Percentiles rank a stretch among this genome's conserved stretches.
Conservation (phyloP, 164 flowering plant genomes). For the Aristolochia contorta region DNA sequence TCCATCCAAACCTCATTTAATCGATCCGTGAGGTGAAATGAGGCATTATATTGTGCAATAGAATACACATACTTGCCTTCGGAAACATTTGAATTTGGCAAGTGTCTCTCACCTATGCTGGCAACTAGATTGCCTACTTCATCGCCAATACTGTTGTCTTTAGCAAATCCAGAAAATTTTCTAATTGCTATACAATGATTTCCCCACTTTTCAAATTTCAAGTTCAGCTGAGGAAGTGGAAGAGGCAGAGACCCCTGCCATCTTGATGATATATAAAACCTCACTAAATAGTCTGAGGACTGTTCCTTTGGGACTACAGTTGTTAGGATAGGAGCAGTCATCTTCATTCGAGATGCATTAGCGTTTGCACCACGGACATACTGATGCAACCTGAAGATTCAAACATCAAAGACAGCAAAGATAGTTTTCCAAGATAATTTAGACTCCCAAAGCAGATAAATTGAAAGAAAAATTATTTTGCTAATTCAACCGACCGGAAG, state of each 20-base stretch:
- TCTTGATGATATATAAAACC: constrained; percentile 49
- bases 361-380: no score
- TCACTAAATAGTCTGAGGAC: constrained; percentile 50
- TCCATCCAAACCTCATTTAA: constrained; percentile 82
- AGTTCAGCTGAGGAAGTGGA: constrained; percentile 50
- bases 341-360: constrained; percentile 45
- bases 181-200: constrained; percentile 57
- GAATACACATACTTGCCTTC: constrained; percentile 47
- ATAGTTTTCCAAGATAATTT: no score
- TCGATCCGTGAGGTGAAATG: constrained; percentile 47
- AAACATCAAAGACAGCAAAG: no score
- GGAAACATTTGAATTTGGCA: constrained; percentile 45
- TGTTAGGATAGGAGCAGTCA: constrained; percentile 62
- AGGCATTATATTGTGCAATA: constrained; percentile 69
- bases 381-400: constrained; percentile 29
- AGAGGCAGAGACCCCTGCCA: constrained; percentile 40
- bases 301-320: constrained; percentile 39
- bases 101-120: constrained; percentile 55
- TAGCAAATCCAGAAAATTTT: constrained; percentile 68
- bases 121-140: constrained; percentile 47
- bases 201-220: constrained; percentile 33
- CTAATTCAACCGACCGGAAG: no score
- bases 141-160: constrained; percentile 30
- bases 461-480: no score
- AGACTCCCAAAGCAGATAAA: no score